Evolutionary conservation across 2,329 filamentous ascomycete genomes (phyloP), one percentile per base, ranked within the genome.

Genomic region (Colletotrichum sp.): DNA sequence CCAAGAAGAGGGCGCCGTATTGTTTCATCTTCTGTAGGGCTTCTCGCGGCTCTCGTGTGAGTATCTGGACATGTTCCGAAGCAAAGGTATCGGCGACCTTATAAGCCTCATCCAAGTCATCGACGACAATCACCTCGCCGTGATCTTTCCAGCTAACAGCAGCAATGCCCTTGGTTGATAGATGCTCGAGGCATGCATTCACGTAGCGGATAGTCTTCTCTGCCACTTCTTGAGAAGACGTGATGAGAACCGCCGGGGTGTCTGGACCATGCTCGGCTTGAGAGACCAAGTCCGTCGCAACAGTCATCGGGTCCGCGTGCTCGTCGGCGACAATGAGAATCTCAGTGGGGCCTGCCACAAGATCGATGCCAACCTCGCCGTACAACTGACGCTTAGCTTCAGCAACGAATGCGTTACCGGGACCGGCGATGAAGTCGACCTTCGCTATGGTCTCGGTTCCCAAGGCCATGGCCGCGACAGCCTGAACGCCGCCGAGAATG

Each of bases 351-450:
- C 89, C 89, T 1, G 89, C 89, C 26, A 88, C 85, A 2, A 91
- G 82, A 78, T 91, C 89, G 71, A 91, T 91, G 8, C 89, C 89
- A 32, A 91, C 86, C 71, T 88, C 85, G 18, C 89, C 89, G 73
- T 89, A 91, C 0, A 91, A 81, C 79, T 89, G 89, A 0, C 88
- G 83, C 79, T 91, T 91, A 1, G 86, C 89, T 78, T 89, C 89
- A 5, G 89, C 88, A 0, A 91, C 89, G 78, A 90, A 91, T 2
- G 89, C 84, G 77, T 91, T 91, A 2, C 89, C 89, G 0, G 89
- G 89, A 0, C 89, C 89, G 1, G 89, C 88, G 60, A 90, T 84
- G 79, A 90, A 89, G 76, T 90, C 86, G 8, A 89, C 87, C 76
- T 89, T 89, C 15, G 75, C 79, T 18, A 90, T 85, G 0, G 85